Base-by-base conservation (phyloP, 495 filamentous ascomycete genomes). In the Lepidopterella palustris region DNA sequence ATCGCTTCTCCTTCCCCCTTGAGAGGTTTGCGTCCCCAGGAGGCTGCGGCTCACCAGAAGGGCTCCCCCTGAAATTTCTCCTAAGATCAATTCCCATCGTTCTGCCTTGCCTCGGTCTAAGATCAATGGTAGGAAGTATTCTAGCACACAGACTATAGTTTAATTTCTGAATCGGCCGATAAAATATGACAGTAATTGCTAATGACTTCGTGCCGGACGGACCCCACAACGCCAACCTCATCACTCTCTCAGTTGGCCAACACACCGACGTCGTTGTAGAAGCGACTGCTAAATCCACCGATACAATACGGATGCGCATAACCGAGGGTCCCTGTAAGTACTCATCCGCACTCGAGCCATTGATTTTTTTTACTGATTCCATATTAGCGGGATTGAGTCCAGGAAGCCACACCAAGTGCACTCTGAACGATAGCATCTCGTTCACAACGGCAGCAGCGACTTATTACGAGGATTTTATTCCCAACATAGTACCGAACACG, bases 261-360 rank as follows among this genome's bases (percentile, higher is more conserved):
- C 73, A 81, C 4, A 77, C 79, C 11, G 80, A 84, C 63, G 68
- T 83, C 18, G 68, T 84, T 11, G 72, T 69, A 45, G 54, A 60
- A n/a, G 67, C 50, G 2, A 65, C 25, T 0, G 61, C 56, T 23
- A 63, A 67, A 11, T 23, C 67, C 6, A 59, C 54, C 11, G 66
- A 62, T n/a, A 26, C 60, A 3, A 31, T 60, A n/a, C 67, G 63
- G 63, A 66, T 70, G 66, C 66, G 68, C 11, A 40, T 53, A 1
- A 59, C 51, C 23, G 48, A 58, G 20, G 66, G 64, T 9, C 48
- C 48, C 15, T 28, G 48, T 51, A 42, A 42, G 39, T 1, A 42
- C 20, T 20, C 13, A 11, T 42, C 8, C 6, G 13, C 6, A 15
- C 39, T 42, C 6, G 13, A 11, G 13, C 39, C 39, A 42, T 42